Evolutionary conservation across 225 moss, liverwort and hornwort species (phyloP), one percentile per base, ranked within the genome.

Genomic region (Ulota crispa): DNA sequence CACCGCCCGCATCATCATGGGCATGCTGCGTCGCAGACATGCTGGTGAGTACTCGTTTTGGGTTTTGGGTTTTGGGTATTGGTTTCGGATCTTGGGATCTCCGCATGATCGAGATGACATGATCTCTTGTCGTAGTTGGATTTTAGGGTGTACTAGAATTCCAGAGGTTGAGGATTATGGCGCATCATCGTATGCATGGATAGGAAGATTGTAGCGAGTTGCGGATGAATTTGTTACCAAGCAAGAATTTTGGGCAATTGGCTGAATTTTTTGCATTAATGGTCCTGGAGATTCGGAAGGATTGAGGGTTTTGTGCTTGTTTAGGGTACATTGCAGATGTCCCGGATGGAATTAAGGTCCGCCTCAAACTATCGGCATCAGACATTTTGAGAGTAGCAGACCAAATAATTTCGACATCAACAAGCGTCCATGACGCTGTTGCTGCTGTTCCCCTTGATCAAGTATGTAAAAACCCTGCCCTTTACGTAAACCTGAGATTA

Each of bases 321-420:
- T 45, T 56, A 26, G 30, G 70, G 2, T 57, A 27, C 56, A n/a
- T 53, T 24, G 75, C 67, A 90, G 88, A 70, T 83, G 77, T 81
- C 45, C 77, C 83, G 30, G 92, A 89, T 72, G 92, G 95, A 72
- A 89, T 94, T 55, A 89, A 82, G 68, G 85, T 99, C 62, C 92
- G 89, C 37, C 89, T 93, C 45, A 89, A 92, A 47, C 79, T 91
- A 21, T 91, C 85, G 27, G 90, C 98, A 31, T 61, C 91, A 30
- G 95, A 96, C 41, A 92, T 99, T 81, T 78, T 93, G 56, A 88
- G 86, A 76, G 76, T 89, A 82, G 93, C 94, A 56, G 93, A 99
- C 79, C 85, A 89, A n/a, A 80, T 95, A 28, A 93, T 94, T 61
- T 79, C 90, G 16, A 83, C 86, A 10, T 95, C 95, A 66, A 89